Evolutionary conservation across 306 rosid species (phyloP).

Genomic region (Arachis hypogaea): DNA sequence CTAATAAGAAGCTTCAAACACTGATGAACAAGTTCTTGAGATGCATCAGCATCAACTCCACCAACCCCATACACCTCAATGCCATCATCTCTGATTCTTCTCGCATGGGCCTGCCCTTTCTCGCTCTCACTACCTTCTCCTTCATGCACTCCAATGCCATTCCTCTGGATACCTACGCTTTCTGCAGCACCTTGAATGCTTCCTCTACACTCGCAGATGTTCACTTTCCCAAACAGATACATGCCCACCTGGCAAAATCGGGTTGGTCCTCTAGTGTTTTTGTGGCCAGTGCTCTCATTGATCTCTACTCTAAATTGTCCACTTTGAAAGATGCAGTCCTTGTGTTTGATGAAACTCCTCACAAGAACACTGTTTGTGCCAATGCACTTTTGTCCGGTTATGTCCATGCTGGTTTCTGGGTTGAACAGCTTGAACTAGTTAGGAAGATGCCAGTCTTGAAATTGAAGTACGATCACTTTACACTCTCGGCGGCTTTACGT

Average conservation of each 20-base stretch:
- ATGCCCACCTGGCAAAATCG: constrained; percentile 55
- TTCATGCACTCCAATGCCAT: constrained; percentile 64
- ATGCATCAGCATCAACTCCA: constrained; percentile 59
- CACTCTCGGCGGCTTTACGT: constrained; percentile 66
- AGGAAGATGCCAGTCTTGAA: constrained; percentile 60
- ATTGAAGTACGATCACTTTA: constrained; percentile 65
- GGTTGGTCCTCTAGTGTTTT: constrained; percentile 74
- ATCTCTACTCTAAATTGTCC: constrained; percentile 54
- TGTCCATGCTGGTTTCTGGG: constrained; percentile 66
- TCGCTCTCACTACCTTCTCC: constrained; percentile 56
- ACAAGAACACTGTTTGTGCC: constrained; percentile 65
- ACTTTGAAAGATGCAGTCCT: constrained; percentile 51
- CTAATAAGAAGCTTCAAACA: constrained; percentile 31
- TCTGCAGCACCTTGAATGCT: constrained; percentile 69
- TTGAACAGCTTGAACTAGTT: constrained; percentile 55
- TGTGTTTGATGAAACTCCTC: constrained; percentile 81
- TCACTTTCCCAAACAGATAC: constrained; percentile 57
- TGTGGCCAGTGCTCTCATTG: constrained; percentile 76
- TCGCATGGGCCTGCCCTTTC: constrained; percentile 53
- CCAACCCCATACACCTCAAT: constrained; percentile 56
- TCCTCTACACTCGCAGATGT: constrained; percentile 48
- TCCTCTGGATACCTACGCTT: constrained; percentile 65
- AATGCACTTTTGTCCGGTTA: constrained; percentile 72
- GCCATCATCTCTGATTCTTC: constrained; percentile 50
- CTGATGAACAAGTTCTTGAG: constrained; percentile 50